Conservation (phyloP, 2,329 filamentous ascomycete species). For the Emergomyces pasteurianus region DNA sequence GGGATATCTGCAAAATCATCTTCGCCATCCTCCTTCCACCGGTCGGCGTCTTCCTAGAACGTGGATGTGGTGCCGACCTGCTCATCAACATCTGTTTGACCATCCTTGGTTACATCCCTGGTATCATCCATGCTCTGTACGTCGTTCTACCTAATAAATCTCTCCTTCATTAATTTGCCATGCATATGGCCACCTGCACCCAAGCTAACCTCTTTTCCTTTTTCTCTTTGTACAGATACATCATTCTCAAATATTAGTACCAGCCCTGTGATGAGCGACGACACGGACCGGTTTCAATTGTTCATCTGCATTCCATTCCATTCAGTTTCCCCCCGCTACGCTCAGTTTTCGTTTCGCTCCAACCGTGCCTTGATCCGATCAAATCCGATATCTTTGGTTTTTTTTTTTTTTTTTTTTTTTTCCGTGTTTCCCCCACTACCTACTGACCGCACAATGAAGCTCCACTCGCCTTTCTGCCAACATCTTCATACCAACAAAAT, state of each 20-base stretch:
- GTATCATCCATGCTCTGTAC: constrained; percentile 84
- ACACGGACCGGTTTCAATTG: neutral
- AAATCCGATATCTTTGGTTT: neutral
- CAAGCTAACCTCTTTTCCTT: neutral
- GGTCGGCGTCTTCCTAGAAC: constrained; percentile 88
- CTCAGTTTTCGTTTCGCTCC: neutral
- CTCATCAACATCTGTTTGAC: constrained; percentile 89
- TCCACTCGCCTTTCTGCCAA: too few relatives aligned
- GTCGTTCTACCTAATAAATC: constrained; percentile 23
- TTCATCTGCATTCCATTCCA: neutral
- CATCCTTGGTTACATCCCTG: constrained; percentile 62
- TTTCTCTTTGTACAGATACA: constrained; percentile 45
- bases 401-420: neutral
- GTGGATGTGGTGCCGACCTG: constrained; percentile 74
- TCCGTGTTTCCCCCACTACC: too few relatives aligned
- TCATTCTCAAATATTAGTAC: constrained; percentile 86
- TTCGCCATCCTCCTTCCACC: constrained; percentile 83
- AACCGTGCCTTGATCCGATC: neutral
- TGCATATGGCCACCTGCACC: too few relatives aligned
- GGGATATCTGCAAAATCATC: constrained; percentile 61
- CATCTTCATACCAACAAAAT: too few relatives aligned
- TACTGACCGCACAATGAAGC: too few relatives aligned
- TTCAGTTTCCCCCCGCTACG: neutral
- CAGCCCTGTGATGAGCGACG: constrained; percentile 35
- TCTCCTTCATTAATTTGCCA: too few relatives aligned